Conservation (phyloP, 2,329 filamentous ascomycete species). For the Pezicula rhizophila region DNA sequence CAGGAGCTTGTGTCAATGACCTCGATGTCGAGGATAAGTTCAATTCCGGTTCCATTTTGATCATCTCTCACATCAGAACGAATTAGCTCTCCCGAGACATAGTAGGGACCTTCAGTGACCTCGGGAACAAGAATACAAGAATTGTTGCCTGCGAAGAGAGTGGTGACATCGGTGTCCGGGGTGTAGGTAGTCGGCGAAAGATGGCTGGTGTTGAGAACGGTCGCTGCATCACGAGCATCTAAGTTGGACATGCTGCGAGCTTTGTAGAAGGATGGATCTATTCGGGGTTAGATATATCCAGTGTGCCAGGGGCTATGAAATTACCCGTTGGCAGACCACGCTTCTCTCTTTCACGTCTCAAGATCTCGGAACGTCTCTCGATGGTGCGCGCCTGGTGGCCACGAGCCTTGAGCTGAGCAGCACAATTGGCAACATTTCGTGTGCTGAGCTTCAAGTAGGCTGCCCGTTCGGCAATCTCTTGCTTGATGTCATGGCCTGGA, state of each 20-base stretch:
- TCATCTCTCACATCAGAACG: constrained; percentile 38
- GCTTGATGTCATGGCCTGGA: neutral
- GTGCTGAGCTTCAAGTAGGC: neutral
- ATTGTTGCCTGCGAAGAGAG: constrained; percentile 18
- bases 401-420: neutral
- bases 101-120: constrained; percentile 32
- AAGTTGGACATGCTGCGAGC: constrained; percentile 4
- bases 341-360: constrained; percentile 4
- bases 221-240: constrained; percentile 6
- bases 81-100: constrained; percentile 45
- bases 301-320: neutral
- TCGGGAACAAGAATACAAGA: constrained; percentile 28
- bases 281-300: neutral
- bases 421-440: constrained; percentile 1
- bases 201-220: constrained; percentile 12
- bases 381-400: constrained; percentile 1
- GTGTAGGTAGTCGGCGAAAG: constrained; percentile 24
- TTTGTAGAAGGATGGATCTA: constrained; percentile 10
- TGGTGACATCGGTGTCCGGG: constrained; percentile 26
- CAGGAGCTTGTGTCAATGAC: constrained; percentile 49
- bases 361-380: constrained; percentile 1
- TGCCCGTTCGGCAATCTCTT: neutral
- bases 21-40: constrained; percentile 41
- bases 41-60: constrained; percentile 32
- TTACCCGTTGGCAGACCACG: constrained; percentile 1